Evolutionary conservation across 345 rosid species (phyloP).

Genomic region (Corchorus capsularis): DNA sequence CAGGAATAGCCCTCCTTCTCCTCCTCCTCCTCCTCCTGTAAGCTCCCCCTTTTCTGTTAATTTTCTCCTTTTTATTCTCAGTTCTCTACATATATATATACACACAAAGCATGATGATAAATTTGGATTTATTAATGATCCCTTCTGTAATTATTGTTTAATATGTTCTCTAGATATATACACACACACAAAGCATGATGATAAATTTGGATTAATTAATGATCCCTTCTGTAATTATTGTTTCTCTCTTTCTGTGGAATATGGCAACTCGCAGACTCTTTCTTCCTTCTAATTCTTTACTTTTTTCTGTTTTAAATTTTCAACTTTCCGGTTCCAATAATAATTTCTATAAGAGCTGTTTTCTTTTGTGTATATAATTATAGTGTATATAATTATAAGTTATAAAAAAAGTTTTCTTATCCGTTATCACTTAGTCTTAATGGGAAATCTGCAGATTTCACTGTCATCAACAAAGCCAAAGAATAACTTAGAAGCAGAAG

Average conservation of each 20-base stretch:
- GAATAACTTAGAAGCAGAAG: slow-evolving; percentile 30
- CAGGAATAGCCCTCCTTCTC: slow-evolving; percentile 38
- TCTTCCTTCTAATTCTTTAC: not conserved
- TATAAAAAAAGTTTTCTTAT: not conserved
- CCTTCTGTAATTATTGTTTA: not conserved
- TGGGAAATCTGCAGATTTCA: slow-evolving; percentile 41
- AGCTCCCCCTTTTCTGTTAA: slow-evolving; percentile 17
- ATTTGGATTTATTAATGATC: not conserved
- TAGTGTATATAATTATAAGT: not conserved
- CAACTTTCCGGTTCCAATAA: not conserved
- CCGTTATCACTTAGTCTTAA: slow-evolving; percentile 2
- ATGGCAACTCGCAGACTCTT: not conserved
- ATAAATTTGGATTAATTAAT: not conserved
- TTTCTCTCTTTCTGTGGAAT: not conserved
- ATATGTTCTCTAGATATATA: too few species aligned
- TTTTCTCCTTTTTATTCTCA: not conserved
- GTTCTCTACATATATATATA: too few species aligned
- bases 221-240: not conserved
- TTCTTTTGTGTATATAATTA: not conserved
- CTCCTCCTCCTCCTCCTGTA: slow-evolving; percentile 38
- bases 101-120: not conserved
- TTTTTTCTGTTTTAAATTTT: not conserved
- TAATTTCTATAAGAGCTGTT: not conserved
- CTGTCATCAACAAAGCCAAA: slow-evolving; percentile 37
- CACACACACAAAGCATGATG: not conserved